Evolutionary conservation across 352 stramenopile species (phyloP).

Genomic region (Phytopythium vexans): DNA sequence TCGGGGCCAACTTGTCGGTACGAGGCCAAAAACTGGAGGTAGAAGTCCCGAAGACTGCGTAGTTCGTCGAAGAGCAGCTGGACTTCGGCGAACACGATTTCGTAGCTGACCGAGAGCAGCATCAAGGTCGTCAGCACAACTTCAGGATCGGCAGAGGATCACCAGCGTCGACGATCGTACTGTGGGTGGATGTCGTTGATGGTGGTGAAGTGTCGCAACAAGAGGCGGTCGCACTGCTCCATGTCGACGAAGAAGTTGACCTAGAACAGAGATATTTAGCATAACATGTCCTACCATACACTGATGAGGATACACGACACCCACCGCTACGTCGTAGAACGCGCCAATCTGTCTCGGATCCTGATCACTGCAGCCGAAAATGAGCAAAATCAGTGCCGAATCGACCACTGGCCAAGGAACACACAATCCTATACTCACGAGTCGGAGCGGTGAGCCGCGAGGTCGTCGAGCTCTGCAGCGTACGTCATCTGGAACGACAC

Average conservation of each 20-base stretch:
- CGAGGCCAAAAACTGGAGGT: slow-evolving; percentile 70
- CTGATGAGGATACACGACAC: background rate
- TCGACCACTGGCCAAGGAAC: background rate
- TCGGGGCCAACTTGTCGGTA: slow-evolving; percentile 59
- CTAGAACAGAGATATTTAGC: slow-evolving; percentile 12
- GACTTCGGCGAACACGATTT: slow-evolving; percentile 58
- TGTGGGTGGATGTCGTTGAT: slow-evolving; percentile 83
- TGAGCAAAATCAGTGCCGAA: background rate
- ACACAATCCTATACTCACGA: background rate
- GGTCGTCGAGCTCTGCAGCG: slow-evolving; percentile 22
- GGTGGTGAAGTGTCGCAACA: slow-evolving; percentile 74
- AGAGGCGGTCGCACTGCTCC: slow-evolving; percentile 82
- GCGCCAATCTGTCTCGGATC: slow-evolving; percentile 32
- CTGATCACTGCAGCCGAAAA: slow-evolving; percentile 11
- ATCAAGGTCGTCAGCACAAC: background rate
- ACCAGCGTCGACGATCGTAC: slow-evolving; percentile 23
- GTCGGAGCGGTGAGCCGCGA: slow-evolving; percentile 16
- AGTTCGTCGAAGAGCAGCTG: slow-evolving; percentile 80
- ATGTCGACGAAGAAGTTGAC: slow-evolving; percentile 86
- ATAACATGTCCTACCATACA: too few species aligned
- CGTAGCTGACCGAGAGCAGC: slow-evolving; percentile 34
- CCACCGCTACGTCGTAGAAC: slow-evolving; percentile 44
- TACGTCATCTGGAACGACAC: slow-evolving; percentile 47
- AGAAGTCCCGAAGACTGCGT: slow-evolving; percentile 75
- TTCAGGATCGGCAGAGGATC: background rate